Base-by-base conservation (phyloP, 768 basidiomycete species). In the Tricholomella constricta region DNA sequence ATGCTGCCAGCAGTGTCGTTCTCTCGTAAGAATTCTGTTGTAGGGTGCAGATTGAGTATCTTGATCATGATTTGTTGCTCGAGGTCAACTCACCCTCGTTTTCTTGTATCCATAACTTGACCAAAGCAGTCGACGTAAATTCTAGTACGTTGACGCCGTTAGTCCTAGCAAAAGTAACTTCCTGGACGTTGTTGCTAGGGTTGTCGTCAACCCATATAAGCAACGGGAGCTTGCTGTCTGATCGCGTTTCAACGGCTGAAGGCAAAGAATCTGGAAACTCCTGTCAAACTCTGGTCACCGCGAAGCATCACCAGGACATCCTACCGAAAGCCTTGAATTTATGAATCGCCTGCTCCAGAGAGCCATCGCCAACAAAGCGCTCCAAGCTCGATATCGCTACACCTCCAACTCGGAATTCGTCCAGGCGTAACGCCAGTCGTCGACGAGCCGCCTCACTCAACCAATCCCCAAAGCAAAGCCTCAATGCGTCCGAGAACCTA, bases 201-300 rank as follows among this genome's bases (percentile, higher is more conserved):
- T 60, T 60, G 26, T 67, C 65, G 23, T 67, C 66, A 1, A 69
- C 56, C 66, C 68, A 69, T 8, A 69, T 14, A 14, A 69, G 22
- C 10, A 69, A 45, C 6, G 68, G 64, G 19, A 62, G 45, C 6
- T 32, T 40, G 32, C 44, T 48, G 41, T 63, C 12, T 12, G 50
- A 26, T 36, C 23, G 41, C 23, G 19, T 20, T 26, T 43, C 25
- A 10, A 43, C 14, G 2, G 31, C 17, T n/a, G 12, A 20, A 14
- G 43, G 32, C 17, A 23, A 25, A 19, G 51, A 45, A 12, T 44
- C 51, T 52, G 26, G 12, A 17, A n/a, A 17, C 26, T 29, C 17
- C n/a, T 11, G 20, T 23, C 19, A 27, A 34, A 3, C 23, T 4
- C 10, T 10, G 11, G 8, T 6, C 7, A 10, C 38, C 8, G 3